phyloP scores from a whole-genome alignment of 345 rosid species.

The Firmiana major region DNA sequence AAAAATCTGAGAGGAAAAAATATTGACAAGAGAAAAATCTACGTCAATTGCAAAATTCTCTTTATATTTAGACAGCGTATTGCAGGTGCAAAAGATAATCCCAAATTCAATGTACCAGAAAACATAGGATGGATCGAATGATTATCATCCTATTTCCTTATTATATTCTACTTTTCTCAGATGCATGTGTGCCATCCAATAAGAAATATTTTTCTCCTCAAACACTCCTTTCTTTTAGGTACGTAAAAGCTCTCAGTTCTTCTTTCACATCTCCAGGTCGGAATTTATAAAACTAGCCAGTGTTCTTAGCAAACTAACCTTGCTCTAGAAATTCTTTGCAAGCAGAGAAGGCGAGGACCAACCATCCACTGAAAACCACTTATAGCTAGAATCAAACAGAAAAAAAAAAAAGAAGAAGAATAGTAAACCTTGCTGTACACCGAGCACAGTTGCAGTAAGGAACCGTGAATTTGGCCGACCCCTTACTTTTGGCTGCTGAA shows the following conservation, averaged over 20 bases:
- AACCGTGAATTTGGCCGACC: constrained; percentile 81
- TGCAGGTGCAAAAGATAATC: neutral
- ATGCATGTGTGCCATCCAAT: neutral
- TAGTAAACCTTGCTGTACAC: constrained; percentile 76
- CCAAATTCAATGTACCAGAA: neutral
- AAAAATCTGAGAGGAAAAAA: neutral
- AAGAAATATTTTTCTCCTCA: neutral
- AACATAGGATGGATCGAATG: neutral
- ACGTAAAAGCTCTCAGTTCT: neutral
- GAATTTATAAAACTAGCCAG: neutral
- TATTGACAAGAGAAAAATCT: neutral
- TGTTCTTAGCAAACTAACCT: neutral
- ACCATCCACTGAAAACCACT: neutral
- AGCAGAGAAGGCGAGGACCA: neutral
- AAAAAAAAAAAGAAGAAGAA: neutral
- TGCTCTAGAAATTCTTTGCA: neutral
- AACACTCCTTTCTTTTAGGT: neutral
- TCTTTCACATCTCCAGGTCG: neutral
- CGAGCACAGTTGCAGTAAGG: constrained; percentile 87
- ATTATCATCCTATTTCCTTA: neutral
- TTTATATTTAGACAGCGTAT: neutral
- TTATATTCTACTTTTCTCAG: neutral
- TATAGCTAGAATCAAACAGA: neutral
- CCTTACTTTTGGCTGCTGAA: constrained; percentile 55
- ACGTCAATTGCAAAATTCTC: neutral